These are phyloP conservation scores for Coemansia sp. DNA, from an alignment of 192 early-diverging fungal genomes.

Conservation along the genomic window DNA sequence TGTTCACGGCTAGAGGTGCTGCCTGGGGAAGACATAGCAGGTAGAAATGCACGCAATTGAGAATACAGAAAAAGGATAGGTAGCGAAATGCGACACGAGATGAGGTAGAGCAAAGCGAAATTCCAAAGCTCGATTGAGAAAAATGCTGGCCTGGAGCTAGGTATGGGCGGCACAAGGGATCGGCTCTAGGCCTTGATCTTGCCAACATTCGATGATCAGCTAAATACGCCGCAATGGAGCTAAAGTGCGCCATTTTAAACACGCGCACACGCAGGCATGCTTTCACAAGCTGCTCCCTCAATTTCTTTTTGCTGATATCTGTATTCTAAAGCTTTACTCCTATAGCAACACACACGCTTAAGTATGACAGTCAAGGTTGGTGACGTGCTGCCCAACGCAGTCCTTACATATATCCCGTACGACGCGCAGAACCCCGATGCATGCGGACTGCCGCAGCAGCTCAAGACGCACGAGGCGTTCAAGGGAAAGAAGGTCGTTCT, in stretches of 20 bases:
- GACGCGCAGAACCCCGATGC: constrained; percentile 55
- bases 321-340: background rate
- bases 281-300: background rate
- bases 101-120: background rate
- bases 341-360: background rate
- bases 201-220: background rate
- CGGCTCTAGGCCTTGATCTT: background rate
- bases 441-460: constrained; percentile 44
- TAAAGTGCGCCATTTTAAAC: background rate
- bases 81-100: background rate
- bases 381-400: constrained; percentile 55
- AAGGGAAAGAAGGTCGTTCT: constrained; percentile 59
- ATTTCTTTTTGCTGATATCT: background rate
- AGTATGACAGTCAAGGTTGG: constrained; percentile 55
- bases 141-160: background rate
- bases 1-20: background rate
- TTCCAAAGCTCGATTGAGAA: background rate
- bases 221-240: background rate
- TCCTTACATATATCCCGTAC: constrained; percentile 57
- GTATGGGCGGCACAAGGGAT: background rate
- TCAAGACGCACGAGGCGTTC: constrained; percentile 52
- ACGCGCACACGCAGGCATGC: background rate
- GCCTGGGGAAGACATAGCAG: constrained; percentile 9
- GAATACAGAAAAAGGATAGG: background rate
- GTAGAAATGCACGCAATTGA: background rate